Base-by-base conservation (phyloP, 2,329 filamentous ascomycete genomes). In the Neofusicoccum sp. region DNA sequence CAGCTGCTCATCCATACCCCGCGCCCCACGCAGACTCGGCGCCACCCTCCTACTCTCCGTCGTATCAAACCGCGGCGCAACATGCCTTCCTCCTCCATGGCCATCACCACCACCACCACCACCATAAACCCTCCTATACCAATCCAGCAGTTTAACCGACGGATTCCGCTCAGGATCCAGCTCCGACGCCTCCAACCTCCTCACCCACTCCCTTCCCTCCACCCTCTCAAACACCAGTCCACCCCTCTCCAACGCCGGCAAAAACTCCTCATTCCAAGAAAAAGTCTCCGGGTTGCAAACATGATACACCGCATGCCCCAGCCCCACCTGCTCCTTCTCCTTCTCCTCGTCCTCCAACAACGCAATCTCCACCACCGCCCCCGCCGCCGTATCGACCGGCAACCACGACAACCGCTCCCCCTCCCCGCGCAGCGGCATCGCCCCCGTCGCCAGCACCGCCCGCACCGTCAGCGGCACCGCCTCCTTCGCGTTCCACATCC, bases 181-280 rank as follows among this genome's bases (percentile, higher is more conserved):
- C 11, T 70, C 67, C 0, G 67, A 68, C 16, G 52, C 64, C 12
- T 68, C 66, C 11, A 73, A 54, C 39, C 64, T 63, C n/a, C 71
- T 63, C 68, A 72, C 68, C 71, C 71, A 73, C 50, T 71, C 62
- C 6, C 65, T 64, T 1, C 66, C 67, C 1, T 67, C 65, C 3
- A 73, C 31, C 1, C 54, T 60, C 31, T 71, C 70, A 41, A 73
- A 73, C 5, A 54, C 5, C 1, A 73, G 43, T 0, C 82, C 82
- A 0, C 81, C 77, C 0, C 71, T 67, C 14, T 69, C 71, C 6
- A 87, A 72, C 3, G 79, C 78, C 2, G 84, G 84, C 0, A 87
- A 77, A 1, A 88, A 71, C 52, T 85, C 81, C 0, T 74, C 64
- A 0, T 81, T 84, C 83, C 84, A 87, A 43, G 80, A 74, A 65